Evolutionary conservation across 164 flowering plant species (phyloP).

Genomic region (Liriodendron chinense): DNA sequence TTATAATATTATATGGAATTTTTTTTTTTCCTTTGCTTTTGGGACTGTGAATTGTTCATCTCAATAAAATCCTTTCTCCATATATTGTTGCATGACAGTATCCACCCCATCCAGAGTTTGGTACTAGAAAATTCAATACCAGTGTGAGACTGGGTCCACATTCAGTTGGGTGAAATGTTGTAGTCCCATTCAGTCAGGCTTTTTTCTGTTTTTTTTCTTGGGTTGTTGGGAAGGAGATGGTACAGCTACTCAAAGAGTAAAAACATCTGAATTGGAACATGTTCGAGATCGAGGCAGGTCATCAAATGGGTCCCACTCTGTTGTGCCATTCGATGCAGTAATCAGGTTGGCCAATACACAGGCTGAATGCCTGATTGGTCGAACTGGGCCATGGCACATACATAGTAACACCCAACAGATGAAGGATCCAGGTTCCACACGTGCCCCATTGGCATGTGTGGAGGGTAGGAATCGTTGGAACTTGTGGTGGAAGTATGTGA

Average conservation of each 20-base stretch:
- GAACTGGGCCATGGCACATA: no score
- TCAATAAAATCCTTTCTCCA: no score
- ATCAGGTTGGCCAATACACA: no score
- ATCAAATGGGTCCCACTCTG: no score
- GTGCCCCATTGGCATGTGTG: not conserved
- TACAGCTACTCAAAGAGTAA: no score
- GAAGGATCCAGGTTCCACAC: not conserved
- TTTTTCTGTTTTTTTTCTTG: no score
- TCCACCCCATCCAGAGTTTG: not conserved
- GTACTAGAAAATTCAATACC: not conserved
- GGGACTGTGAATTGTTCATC: not conserved
- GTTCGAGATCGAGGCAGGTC: no score
- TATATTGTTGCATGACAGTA: not conserved
- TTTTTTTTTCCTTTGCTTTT: not conserved
- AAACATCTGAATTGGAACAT: no score
- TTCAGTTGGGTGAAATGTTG: not conserved
- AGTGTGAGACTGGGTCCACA: not conserved
- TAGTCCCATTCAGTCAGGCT: not conserved
- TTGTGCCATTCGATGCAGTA: no score
- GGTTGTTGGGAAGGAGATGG: no score
- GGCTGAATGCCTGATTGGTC: no score
- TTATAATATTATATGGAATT: conserved; percentile 1
- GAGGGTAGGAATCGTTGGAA: not conserved
- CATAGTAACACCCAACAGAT: no score
- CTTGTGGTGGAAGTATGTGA: conserved; percentile 1